phyloP scores from a whole-genome alignment of 1,284 basidiomycete genomes.

The Fomitopsis schrenkii region DNA sequence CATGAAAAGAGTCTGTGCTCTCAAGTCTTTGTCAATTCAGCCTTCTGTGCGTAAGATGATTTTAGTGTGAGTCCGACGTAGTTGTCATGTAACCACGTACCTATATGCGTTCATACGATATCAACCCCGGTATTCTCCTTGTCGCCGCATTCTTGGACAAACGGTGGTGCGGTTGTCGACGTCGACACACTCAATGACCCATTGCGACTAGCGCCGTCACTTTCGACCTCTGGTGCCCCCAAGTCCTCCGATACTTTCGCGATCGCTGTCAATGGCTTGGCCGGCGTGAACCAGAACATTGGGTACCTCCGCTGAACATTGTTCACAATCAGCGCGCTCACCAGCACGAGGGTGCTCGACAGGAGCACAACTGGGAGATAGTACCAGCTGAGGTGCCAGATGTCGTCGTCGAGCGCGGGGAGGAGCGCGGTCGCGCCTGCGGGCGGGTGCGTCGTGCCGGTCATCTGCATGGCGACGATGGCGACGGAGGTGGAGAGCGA shows the following conservation, averaged over 20 bases:
- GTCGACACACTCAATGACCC: neutral
- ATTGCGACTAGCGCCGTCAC: neutral
- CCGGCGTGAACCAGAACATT: constrained; percentile 43
- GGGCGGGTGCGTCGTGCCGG: constrained; percentile 57
- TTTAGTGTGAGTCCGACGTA: too few relatives aligned
- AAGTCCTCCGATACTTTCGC: neutral
- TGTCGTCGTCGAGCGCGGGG: constrained; percentile 43
- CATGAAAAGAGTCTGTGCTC: too few relatives aligned
- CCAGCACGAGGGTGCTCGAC: constrained; percentile 45
- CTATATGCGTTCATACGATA: neutral
- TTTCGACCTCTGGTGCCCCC: neutral
- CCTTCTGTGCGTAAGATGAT: too few relatives aligned
- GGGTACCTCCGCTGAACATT: constrained; percentile 59
- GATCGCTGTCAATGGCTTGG: neutral
- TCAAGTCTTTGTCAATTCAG: too few relatives aligned
- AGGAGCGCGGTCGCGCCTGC: constrained; percentile 48
- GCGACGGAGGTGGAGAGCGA: constrained; percentile 48
- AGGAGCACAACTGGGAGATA: constrained; percentile 57
- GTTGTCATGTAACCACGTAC: too few relatives aligned
- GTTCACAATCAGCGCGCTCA: constrained; percentile 50
- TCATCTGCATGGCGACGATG: constrained; percentile 53
- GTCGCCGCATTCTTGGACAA: neutral
- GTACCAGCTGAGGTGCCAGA: constrained; percentile 53
- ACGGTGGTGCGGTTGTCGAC: neutral
- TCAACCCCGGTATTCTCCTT: neutral